These are phyloP conservation scores for Ligustrum vulgare DNA, from an alignment of 257 asterid genomes.

Conservation along the genomic window DNA sequence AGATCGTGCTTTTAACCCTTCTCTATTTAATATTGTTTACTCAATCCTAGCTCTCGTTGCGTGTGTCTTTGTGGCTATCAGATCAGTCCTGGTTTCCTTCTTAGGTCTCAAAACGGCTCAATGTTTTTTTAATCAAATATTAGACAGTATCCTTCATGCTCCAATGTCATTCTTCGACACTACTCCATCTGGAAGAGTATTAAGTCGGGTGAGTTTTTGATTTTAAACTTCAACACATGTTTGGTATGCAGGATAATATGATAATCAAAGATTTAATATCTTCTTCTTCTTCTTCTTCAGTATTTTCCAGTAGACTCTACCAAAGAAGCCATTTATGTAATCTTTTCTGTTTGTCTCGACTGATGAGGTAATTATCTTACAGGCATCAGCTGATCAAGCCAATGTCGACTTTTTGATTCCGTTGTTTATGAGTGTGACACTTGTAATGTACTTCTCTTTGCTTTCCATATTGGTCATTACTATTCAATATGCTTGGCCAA, in stretches of 20 bases:
- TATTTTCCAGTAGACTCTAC: not conserved
- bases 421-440: conserved; percentile 33
- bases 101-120: conserved; percentile 61
- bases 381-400: conserved; percentile 70
- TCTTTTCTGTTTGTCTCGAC: not conserved
- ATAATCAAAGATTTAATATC: no score
- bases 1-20: conserved; percentile 34
- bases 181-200: conserved; percentile 80
- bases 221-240: not conserved
- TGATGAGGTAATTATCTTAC: conserved; percentile 5
- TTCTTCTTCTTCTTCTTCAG: not conserved
- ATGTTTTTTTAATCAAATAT: conserved; percentile 47
- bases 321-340: not conserved
- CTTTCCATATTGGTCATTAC: conserved; percentile 46
- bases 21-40: conserved; percentile 46
- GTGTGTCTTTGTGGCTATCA: conserved; percentile 28
- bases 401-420: conserved; percentile 58
- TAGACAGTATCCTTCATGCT: conserved; percentile 61
- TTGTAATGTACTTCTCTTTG: conserved; percentile 40
- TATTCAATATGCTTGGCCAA: conserved; percentile 73
- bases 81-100: conserved; percentile 35
- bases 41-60: conserved; percentile 37
- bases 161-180: conserved; percentile 90
- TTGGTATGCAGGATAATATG: no score
- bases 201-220: conserved; percentile 59